These are phyloP conservation scores for Atractiella rhizophila DNA, from an alignment of 768 basidiomycete species.

Conservation along the genomic window DNA sequence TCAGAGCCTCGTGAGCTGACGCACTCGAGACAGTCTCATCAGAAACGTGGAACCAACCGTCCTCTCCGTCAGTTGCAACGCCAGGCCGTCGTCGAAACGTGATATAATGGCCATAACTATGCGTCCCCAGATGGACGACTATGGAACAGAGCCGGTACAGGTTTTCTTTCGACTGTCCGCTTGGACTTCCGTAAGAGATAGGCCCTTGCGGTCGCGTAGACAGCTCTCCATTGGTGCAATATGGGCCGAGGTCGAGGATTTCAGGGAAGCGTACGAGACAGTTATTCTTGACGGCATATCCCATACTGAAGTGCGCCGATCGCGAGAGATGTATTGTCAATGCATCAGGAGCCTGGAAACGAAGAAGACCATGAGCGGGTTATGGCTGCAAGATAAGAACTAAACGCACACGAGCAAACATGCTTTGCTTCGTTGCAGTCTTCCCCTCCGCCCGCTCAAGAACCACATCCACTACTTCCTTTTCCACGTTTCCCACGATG, in stretches of 20 bases:
- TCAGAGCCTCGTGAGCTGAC: conserved; percentile 44
- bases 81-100: conserved; percentile 60
- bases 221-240: conserved; percentile 48
- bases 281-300: conserved; percentile 45
- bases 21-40: conserved; percentile 58
- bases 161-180: conserved; percentile 34
- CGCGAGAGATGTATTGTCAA: conserved; percentile 77
- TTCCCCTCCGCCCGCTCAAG: conserved; percentile 52
- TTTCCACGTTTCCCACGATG: conserved; percentile 51
- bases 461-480: conserved; percentile 53
- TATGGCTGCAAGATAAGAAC: too few relatives aligned
- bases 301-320: conserved; percentile 29
- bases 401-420: conserved; percentile 53
- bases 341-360: conserved; percentile 50
- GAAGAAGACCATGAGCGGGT: background rate
- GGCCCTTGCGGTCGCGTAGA: conserved; percentile 42
- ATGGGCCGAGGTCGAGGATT: conserved; percentile 66
- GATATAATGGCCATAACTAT: conserved; percentile 83
- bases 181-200: conserved; percentile 36
- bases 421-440: conserved; percentile 71
- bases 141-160: conserved; percentile 62
- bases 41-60: conserved; percentile 55
- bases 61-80: background rate
- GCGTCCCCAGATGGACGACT: conserved; percentile 79
- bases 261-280: conserved; percentile 60